Evolutionary conservation across 192 early-diverging fungal species (phyloP), one percentile per base, ranked within the genome.

Genomic region (Dispira simplex): DNA sequence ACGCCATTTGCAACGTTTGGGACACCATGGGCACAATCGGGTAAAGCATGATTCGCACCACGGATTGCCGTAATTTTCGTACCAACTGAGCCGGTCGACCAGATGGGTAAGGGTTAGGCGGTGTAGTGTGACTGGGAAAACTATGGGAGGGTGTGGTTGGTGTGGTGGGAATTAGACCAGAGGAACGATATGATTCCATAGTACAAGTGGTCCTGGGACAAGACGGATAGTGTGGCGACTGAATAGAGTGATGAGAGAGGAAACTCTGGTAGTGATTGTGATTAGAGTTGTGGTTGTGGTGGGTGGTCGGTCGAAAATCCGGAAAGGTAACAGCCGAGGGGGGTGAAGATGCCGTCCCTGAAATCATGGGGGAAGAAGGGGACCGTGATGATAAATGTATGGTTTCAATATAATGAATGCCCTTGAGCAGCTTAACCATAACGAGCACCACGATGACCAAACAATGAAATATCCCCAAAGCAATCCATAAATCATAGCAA

Each of bases 401-500:
- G 9, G 59, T 25, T 45, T 62, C 59, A 44, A 62, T 62, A 25
- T 62, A 62, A 16, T 62, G 39, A 25, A 62, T 62, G 43, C 59
- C 59, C 8, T 45, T 39, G 39, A 62, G 18, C 12, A 62, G 43
- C 45, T 62, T 62, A 45, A 62, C n/a, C 16, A 62, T 20, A 16
- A 62, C 59, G 20, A 62, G 43, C 0, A 46, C 25, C 1, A 62
- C 59, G n/a, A 62, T 44, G 3, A 62, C 43, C 16, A 62, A 8
- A 45, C 59, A 45, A n/a, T 62, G 43, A 20, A 25, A 43, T 11
- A 62, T 62, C 9, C 59, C 59, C 59, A 62, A n/a, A 1, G 44
- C 28, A 1, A 62, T 62, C 59, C 59, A 62, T 9, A 62, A 45
- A 25, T 62, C 59, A 45, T 62, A 62, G 44, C 59, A 62, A n/a